These are phyloP conservation scores for Calonectria leucothoes DNA, from an alignment of 2,329 filamentous ascomycete species.

Conservation along the genomic window DNA sequence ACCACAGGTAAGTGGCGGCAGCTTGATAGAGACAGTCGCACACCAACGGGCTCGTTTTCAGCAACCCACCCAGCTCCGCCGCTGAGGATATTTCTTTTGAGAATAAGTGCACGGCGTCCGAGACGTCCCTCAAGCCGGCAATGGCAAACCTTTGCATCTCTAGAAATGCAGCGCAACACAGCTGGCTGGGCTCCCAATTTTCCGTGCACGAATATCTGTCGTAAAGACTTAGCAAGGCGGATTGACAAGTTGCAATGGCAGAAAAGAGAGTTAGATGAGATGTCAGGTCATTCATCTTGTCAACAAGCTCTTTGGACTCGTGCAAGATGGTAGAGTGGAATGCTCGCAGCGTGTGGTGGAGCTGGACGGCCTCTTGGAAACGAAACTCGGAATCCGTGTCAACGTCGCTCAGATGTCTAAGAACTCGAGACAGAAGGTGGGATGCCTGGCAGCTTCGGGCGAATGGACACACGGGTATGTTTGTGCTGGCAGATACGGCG, in stretches of 20 bases:
- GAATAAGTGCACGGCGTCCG: not conserved
- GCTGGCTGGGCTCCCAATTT: not conserved
- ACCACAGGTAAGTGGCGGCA: constrained; percentile 3
- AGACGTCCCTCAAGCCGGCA: not conserved
- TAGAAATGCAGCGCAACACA: not conserved
- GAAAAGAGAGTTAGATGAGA: too few species aligned
- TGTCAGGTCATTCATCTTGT: not conserved
- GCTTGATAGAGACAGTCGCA: constrained; percentile 14
- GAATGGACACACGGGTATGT: not conserved
- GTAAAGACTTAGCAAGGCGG: not conserved
- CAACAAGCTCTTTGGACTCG: not conserved
- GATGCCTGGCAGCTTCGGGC: constrained; percentile 4
- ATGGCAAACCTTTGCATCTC: constrained; percentile 1
- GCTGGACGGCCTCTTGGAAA: constrained; percentile 5
- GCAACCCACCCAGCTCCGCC: not conserved
- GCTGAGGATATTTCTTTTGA: not conserved
- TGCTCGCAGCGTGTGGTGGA: not conserved
- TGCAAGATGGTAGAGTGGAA: not conserved
- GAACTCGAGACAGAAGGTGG: not conserved
- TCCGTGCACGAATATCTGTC: constrained; percentile 7
- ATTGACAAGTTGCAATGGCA: not conserved
- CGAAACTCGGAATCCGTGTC: constrained; percentile 3
- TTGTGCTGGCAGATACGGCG: not conserved
- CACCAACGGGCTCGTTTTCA: not conserved
- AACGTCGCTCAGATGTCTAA: not conserved